Conservation (phyloP, 352 stramenopile genomes). For the Globisporangium lucens region DNA sequence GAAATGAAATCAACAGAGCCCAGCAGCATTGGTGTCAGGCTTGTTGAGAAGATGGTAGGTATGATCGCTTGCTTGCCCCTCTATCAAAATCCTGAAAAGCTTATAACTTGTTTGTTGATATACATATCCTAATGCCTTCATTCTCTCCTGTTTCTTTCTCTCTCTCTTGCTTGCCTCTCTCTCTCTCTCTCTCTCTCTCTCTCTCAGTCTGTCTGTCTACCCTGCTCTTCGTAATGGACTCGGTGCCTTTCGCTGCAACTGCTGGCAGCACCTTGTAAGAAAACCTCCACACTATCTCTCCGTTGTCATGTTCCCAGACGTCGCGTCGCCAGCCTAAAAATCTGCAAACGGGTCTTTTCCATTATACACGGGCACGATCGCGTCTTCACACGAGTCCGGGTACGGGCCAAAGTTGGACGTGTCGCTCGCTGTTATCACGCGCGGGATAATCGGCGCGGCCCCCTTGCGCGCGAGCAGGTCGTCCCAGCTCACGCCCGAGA, state of each 20-base stretch:
- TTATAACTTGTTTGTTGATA: slow-evolving; percentile 7
- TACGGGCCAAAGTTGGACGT: slow-evolving; percentile 98
- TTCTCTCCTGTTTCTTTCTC: not conserved
- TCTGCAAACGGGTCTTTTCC: slow-evolving; percentile 91
- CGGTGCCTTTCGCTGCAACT: not conserved
- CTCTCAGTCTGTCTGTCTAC: not conserved
- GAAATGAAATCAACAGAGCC: not conserved
- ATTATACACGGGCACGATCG: slow-evolving; percentile 90
- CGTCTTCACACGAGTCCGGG: slow-evolving; percentile 90
- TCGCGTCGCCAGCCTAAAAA: slow-evolving; percentile 58
- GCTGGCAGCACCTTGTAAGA: not conserved
- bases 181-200: not conserved
- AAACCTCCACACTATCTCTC: not conserved
- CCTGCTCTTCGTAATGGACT: not conserved
- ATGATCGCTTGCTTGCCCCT: not conserved
- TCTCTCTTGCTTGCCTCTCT: not conserved
- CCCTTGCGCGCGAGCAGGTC: slow-evolving; percentile 88
- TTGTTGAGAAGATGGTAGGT: not conserved
- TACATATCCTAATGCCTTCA: slow-evolving; percentile 4
- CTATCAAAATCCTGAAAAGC: slow-evolving; percentile 13
- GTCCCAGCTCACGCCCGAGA: slow-evolving; percentile 90
- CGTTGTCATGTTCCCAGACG: not conserved
- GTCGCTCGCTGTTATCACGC: slow-evolving; percentile 89
- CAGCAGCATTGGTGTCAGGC: not conserved
- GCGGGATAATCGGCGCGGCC: slow-evolving; percentile 91